Base-by-base conservation (phyloP, 1,139 yeast genomes). In the Candida albicans region DNA sequence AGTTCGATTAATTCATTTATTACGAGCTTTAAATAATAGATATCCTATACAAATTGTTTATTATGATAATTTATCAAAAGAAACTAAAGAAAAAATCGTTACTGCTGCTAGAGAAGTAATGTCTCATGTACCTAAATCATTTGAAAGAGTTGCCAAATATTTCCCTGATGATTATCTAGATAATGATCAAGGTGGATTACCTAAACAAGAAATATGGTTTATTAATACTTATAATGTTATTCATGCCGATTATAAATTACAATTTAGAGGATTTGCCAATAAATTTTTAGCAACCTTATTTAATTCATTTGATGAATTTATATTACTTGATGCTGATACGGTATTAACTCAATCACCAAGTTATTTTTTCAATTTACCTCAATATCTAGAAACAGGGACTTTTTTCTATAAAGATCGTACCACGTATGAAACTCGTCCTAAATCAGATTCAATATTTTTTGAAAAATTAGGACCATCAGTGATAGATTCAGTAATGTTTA, bases 321-420 rank as follows among this genome's bases (percentile, higher is more conserved):
- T 79, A 8, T 56, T 78, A 15, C 51, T 79, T 34, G 84, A 79
- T 55, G 79, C 77, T 11, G 84, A 79, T 55, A 65, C 75, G 0
- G 77, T 76, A 0, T 58, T 77, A 9, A 59, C 77, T 44, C 61
- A 67, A 29, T 45, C 56, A 1, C 70, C 75, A 2, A 62, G 57
- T n/a, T 56, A 61, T 13, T 69, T 76, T 45, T 75, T 79, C 53
- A 47, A 59, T 6, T 52, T 68, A 31, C 50, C 58, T 12, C 69
- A 67, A 28, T 77, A 70, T 50, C 37, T 54, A 35, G 40, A 50
- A 4, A 62, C 67, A 5, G 82, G 82, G 1, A 64, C 81, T 2
- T 61, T 66, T 38, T 69, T 79, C 52, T 79, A 68, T 59, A 74
- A 72, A 55, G 84, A 79, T 56, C 55, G 84, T 38, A 59, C 65